Evolutionary conservation across 108 stramenopile genomes (phyloP).

Genomic region (Cyclotella cryptica): DNA sequence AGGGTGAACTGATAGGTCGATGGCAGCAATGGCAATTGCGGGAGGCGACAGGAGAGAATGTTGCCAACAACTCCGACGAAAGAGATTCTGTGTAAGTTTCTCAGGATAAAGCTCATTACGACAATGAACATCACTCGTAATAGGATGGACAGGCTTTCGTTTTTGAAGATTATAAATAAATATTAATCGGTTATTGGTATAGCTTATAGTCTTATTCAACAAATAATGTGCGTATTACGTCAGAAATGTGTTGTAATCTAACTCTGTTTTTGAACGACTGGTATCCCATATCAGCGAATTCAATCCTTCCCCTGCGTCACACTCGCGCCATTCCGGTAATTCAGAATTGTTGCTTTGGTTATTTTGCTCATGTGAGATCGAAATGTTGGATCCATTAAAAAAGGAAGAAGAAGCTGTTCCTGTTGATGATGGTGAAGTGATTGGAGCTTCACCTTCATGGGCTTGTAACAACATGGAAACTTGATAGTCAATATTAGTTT

Average conservation of each 20-base stretch:
- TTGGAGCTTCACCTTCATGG: constrained; percentile 36
- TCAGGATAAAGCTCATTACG: not conserved
- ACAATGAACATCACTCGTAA: not conserved
- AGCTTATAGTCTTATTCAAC: not conserved
- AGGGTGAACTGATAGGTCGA: constrained; percentile 11
- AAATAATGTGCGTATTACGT: not conserved
- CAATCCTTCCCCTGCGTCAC: not conserved
- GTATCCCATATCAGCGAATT: constrained; percentile 4
- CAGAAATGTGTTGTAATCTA: constrained; percentile 11
- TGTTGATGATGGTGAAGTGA: constrained; percentile 19
- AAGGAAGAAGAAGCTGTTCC: constrained; percentile 30
- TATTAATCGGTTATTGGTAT: not conserved
- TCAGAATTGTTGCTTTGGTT: not conserved
- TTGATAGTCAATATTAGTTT: constrained; percentile 21
- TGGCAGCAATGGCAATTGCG: not conserved
- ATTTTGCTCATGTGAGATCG: constrained; percentile 15
- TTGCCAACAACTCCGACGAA: not conserved
- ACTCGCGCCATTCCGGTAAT: constrained; percentile 6
- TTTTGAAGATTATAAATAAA: not conserved
- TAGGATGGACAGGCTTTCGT: not conserved
- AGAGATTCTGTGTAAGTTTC: not conserved
- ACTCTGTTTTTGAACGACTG: not conserved
- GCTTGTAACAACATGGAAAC: constrained; percentile 45
- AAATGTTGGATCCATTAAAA: constrained; percentile 40
- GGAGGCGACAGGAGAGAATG: not conserved